phyloP scores from a whole-genome alignment of 164 flowering plant species.

The Liriodendron chinense region DNA sequence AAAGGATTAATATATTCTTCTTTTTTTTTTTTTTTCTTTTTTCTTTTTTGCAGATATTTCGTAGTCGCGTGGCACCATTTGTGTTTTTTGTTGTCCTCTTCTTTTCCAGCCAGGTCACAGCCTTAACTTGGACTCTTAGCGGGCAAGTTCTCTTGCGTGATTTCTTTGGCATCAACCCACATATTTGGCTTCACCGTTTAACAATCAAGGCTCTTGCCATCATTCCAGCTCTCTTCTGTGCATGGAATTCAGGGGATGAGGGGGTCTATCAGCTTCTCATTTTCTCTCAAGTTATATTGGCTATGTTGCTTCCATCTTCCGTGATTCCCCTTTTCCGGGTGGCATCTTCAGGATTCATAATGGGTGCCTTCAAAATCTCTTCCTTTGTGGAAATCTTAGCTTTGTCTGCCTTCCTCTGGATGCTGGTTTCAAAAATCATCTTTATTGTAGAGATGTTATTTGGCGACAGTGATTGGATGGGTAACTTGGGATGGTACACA shows the following conservation, averaged over 20 bases:
- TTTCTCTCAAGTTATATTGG: constrained; percentile 75
- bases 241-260: constrained; percentile 77
- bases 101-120: constrained; percentile 57
- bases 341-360: constrained; percentile 71
- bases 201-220: constrained; percentile 58
- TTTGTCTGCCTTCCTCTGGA: constrained; percentile 53
- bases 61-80: constrained; percentile 56
- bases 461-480: constrained; percentile 86
- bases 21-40: constrained; percentile 2
- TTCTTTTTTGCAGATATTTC: constrained; percentile 57
- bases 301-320: constrained; percentile 87
- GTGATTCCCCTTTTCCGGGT: constrained; percentile 89
- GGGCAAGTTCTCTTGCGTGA: constrained; percentile 52
- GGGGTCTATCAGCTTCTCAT: constrained; percentile 85
- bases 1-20: not conserved
- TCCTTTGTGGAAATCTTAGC: constrained; percentile 63
- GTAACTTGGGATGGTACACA: constrained; percentile 57
- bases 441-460: constrained; percentile 79
- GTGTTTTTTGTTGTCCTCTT: constrained; percentile 52
- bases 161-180: constrained; percentile 55
- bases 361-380: constrained; percentile 71
- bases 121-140: constrained; percentile 58
- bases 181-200: constrained; percentile 79
- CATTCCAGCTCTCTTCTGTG: constrained; percentile 62
- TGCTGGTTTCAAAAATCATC: constrained; percentile 63